Evolutionary conservation across 1,139 yeast species (phyloP).

Genomic region (Zygosaccharomyces pseudobailii): DNA sequence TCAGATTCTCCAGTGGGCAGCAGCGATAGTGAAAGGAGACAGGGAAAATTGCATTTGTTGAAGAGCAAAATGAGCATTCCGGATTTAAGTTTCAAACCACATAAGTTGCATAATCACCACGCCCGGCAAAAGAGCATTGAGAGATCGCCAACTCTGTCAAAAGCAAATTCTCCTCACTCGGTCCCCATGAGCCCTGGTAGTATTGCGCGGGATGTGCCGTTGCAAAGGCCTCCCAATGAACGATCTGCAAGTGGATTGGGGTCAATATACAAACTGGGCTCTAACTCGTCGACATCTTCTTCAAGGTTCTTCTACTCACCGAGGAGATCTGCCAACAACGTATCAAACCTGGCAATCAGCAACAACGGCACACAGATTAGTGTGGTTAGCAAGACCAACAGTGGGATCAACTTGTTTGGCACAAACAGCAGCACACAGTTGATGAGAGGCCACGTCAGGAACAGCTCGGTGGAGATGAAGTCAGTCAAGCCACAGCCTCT

Average conservation of each 20-base stretch:
- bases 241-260: neutral
- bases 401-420: neutral
- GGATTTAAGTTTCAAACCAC: constrained; percentile 9
- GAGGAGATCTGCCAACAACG: constrained; percentile 1
- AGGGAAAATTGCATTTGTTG: constrained; percentile 13
- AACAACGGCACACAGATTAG: neutral
- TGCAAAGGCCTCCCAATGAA: constrained; percentile 1
- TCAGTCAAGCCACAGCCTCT: constrained; percentile 5
- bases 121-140: constrained; percentile 4
- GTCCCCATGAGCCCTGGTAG: constrained; percentile 1
- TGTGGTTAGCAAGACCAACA: neutral
- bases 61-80: constrained; percentile 17
- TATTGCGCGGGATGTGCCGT: neutral
- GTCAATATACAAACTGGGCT: constrained; percentile 3
- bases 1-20: neutral
- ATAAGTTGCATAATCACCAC: constrained; percentile 5
- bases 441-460: constrained; percentile 7
- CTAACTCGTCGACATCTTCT: constrained; percentile 8
- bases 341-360: neutral
- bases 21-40: constrained; percentile 3
- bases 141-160: neutral
- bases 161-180: constrained; percentile 1
- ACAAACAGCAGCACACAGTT: neutral
- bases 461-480: constrained; percentile 12
- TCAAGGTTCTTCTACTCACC: constrained; percentile 6